phyloP scores from a whole-genome alignment of 108 stramenopile genomes.

The Cyclostephanos tholiformis region DNA sequence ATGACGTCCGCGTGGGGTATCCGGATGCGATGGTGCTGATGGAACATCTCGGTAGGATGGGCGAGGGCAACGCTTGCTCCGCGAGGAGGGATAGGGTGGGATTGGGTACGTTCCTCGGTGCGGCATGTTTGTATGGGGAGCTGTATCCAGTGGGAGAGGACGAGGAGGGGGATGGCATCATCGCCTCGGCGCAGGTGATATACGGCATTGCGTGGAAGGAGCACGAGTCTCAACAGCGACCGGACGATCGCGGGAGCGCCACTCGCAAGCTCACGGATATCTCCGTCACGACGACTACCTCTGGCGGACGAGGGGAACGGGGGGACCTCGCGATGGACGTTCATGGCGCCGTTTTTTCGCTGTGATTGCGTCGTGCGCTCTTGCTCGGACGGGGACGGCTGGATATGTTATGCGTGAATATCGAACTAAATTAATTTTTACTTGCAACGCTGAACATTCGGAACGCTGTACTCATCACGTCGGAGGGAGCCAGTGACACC shows the following conservation, averaged over 20 bases:
- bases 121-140: constrained; percentile 90
- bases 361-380: too few species aligned
- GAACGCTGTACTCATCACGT: too few species aligned
- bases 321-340: not conserved
- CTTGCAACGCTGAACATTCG: too few species aligned
- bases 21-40: constrained; percentile 88
- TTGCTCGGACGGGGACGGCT: too few species aligned
- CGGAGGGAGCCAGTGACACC: too few species aligned
- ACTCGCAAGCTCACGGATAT: constrained; percentile 68
- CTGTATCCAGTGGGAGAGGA: constrained; percentile 61
- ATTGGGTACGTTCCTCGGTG: constrained; percentile 87
- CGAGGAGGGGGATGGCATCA: constrained; percentile 37
- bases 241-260: constrained; percentile 80
- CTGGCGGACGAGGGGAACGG: not conserved
- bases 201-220: constrained; percentile 98
- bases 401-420: too few species aligned
- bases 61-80: constrained; percentile 87
- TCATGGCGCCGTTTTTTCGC: too few species aligned
- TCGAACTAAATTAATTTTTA: too few species aligned
- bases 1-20: constrained; percentile 86
- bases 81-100: constrained; percentile 58
- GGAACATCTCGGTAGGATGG: constrained; percentile 97
- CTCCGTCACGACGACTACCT: constrained; percentile 36
- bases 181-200: constrained; percentile 87
- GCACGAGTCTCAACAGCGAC: constrained; percentile 90